phyloP scores from a whole-genome alignment of 345 rosid species.

The Lagerstroemia speciosa region DNA sequence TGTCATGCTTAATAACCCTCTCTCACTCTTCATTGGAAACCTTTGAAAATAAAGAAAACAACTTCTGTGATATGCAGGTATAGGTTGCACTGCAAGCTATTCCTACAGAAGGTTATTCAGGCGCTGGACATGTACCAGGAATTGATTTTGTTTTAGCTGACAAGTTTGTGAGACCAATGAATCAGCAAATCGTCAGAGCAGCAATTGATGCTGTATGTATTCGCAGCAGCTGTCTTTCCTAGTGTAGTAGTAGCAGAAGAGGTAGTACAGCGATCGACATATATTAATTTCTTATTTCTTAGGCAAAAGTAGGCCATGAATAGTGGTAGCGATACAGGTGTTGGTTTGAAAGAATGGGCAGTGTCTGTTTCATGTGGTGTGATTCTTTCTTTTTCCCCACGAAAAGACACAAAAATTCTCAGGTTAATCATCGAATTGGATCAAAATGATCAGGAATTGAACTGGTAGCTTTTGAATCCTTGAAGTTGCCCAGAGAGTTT shows the following conservation, averaged over 20 bases:
- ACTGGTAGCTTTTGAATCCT: no score
- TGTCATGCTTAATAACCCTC: neutral
- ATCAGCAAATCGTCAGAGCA: neutral
- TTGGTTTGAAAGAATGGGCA: neutral
- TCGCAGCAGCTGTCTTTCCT: neutral
- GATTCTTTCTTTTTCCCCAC: neutral
- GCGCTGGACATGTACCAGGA: conserved; percentile 79
- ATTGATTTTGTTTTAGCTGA: conserved; percentile 39
- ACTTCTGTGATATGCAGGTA: conserved; percentile 30
- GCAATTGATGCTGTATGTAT: neutral
- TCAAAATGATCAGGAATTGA: no score
- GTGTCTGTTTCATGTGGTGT: neutral
- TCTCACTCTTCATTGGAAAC: neutral
- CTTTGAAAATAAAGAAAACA: neutral
- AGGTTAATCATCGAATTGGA: neutral
- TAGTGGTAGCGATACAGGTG: neutral
- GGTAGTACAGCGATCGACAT: neutral
- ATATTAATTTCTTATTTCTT: no score
- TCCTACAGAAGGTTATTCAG: conserved; percentile 54
- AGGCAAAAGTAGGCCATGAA: no score
- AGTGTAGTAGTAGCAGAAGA: neutral
- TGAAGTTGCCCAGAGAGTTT: no score
- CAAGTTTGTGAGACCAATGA: neutral
- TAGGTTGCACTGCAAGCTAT: conserved; percentile 69
- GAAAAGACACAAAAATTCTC: neutral